Evolutionary conservation across 2,329 filamentous ascomycete species (phyloP).

Genomic region (Dactylonectria estremocensis): DNA sequence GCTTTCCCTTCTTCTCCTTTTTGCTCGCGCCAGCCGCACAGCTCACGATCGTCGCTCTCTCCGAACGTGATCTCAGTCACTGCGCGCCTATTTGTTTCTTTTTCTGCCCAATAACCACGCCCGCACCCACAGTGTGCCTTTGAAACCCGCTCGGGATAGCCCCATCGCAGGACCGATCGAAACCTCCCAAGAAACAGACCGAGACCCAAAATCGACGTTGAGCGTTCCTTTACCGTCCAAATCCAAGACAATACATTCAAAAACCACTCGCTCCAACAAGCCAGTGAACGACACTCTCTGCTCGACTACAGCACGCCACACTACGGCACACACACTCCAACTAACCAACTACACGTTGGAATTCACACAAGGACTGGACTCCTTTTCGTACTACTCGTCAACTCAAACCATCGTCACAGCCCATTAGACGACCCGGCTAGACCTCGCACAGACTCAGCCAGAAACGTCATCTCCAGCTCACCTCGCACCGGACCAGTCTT

Average conservation of each 20-base stretch:
- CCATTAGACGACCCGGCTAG: not conserved
- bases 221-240: conserved; percentile 46
- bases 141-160: conserved; percentile 37
- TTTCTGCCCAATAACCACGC: conserved; percentile 8
- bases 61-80: conserved; percentile 37
- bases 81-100: conserved; percentile 39
- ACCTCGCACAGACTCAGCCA: conserved; percentile 32
- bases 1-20: conserved; percentile 36
- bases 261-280: conserved; percentile 28
- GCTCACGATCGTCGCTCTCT: conserved; percentile 41
- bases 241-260: conserved; percentile 14
- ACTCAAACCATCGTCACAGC: conserved; percentile 21
- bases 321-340: conserved; percentile 34
- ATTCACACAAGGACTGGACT: conserved; percentile 47
- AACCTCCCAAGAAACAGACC: conserved; percentile 39
- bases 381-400: conserved; percentile 44
- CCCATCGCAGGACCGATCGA: conserved; percentile 50
- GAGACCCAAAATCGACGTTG: conserved; percentile 49
- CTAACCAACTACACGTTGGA: conserved; percentile 37
- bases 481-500: conserved; percentile 29
- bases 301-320: conserved; percentile 33
- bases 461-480: conserved; percentile 30
- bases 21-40: conserved; percentile 38
- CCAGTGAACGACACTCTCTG: conserved; percentile 38
- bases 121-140: conserved; percentile 29